Evolutionary conservation across 2,329 filamentous ascomycete species (phyloP), one percentile per base, ranked within the genome.

Genomic region (Tolypocladium ophioglossoides): DNA sequence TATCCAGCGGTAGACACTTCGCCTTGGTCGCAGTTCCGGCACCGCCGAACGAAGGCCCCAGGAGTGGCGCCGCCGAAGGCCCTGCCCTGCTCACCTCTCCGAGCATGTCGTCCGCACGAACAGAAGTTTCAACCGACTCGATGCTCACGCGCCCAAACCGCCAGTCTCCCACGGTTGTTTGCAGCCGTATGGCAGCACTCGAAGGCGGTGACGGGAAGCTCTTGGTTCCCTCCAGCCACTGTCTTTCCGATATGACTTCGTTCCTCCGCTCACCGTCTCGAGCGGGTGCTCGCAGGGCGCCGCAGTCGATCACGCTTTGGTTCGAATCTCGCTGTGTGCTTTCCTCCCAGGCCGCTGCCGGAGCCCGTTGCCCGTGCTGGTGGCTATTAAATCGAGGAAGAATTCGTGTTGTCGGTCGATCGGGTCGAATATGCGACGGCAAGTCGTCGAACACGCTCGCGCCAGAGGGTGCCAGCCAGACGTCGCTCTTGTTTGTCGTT

Each of bases 21-120:
- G 89, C 94, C 68, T 91, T 96, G 1, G 91, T 95, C 56, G 89
- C 85, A 51, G 86, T 82, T 7, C 87, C 89, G 7, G 82, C 78
- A 30, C 77, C 75, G 10, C 78, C 75, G 52, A 80, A 73, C 30
- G 72, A 78, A 0, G 80, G 80, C 0, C 80, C 80, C 14, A 84
- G 66, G 62, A 67, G 77, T 60, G 66, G 79, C 68, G 69, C 80
- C 66, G 70, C 80, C 66, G 63, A 75, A 62, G 75, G 70, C 30
- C 75, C 72, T 18, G 71, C 66, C 55, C 75, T 75, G 66, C 58
- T 72, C 48, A 57, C 64, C 32, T 71, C 64, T 8, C 65, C 66
- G 18, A 69, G 62, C 67, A 73, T 72, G 52, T 60, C 63, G 52
- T 54, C 56, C 9, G 57, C 64, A 38, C 56, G 56, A 27, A 57